Conservation (phyloP, 345 rosid genomes). For the Capsella bursapastoris region DNA sequence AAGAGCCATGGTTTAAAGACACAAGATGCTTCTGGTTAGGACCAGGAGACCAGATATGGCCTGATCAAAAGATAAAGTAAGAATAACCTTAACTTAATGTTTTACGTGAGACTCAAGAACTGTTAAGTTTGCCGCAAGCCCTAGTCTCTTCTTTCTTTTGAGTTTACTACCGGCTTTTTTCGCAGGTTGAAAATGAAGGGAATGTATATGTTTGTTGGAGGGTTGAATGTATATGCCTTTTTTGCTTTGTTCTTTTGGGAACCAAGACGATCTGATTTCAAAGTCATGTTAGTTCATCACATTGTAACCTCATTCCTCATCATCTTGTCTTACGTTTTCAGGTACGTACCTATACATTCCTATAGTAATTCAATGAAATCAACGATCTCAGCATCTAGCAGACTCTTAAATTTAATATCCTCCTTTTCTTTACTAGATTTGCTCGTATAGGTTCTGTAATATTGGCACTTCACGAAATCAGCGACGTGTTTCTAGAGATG, state of each 20-base stretch:
- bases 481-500: constrained; percentile 70
- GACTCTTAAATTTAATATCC: neutral
- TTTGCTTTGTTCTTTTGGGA: constrained; percentile 88
- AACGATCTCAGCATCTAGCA: neutral
- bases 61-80: constrained; percentile 82
- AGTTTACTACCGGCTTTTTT: neutral
- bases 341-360: constrained; percentile 45
- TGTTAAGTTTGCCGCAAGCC: neutral
- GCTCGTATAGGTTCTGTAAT: constrained; percentile 68
- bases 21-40: constrained; percentile 81
- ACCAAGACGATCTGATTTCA: constrained; percentile 73
- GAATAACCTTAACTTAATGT: neutral
- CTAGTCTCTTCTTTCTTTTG: neutral
- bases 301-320: constrained; percentile 57
- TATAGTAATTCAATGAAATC: neutral
- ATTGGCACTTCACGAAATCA: constrained; percentile 72
- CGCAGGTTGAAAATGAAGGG: constrained; percentile 71
- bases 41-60: constrained; percentile 81
- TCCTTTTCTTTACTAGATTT: constrained; percentile 53
- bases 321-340: constrained; percentile 63
- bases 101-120: constrained; percentile 9
- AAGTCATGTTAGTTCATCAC: constrained; percentile 74
- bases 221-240: constrained; percentile 66
- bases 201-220: constrained; percentile 67
- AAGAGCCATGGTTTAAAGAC: constrained; percentile 84